Base-by-base conservation (phyloP, 768 basidiomycete species). In the Lepiota subincarnata region DNA sequence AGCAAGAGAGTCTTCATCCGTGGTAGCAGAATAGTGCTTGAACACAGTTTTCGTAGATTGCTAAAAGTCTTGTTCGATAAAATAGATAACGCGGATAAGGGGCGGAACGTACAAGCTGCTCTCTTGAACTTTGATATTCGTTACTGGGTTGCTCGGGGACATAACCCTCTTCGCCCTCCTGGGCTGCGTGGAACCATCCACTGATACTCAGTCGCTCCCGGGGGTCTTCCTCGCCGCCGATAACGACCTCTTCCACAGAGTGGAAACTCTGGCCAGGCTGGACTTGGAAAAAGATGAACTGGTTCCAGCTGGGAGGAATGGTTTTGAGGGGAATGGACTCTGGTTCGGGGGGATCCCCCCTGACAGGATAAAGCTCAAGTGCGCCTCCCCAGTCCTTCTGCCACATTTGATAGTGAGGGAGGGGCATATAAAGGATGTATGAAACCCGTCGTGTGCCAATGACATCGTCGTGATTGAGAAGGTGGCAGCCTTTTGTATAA, bases 391-490 rank as follows among this genome's bases (percentile, higher is more conserved):
- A 97, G 56, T 89, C 86, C 40, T 82, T 79, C 64, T 87, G 80
- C 96, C 96, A 98, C 42, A 82, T 75, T 55, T 83, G 75, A 62
- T 79, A 79, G 66, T 77, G 70, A 22, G 87, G 86, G 58, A 87
- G 78, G 16, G 95, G 95, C 79, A 98, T 89, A 72, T 98, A 98
- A 45, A 98, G 84, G 70, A 98, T 96, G 74, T 96, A 98, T 1
- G 92, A 95, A 49, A 98, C 89, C 38, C 92, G 83, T 20, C 96
- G 87, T 6, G 92, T 82, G 56, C 93, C 93, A 64, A 98, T 98
- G 20, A 96, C 95, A 68, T 98, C 96, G 83, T 98, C 96, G 75
- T 98, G 96, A 69, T 96, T 92, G 63, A 98, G 84, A 8, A 98
- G 81, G 70, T 98, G 94, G 67, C 87, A 97, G 41, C 93, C 92